Conservation (phyloP, 2,329 filamentous ascomycete genomes). For the Chaetothyriales sp. region DNA sequence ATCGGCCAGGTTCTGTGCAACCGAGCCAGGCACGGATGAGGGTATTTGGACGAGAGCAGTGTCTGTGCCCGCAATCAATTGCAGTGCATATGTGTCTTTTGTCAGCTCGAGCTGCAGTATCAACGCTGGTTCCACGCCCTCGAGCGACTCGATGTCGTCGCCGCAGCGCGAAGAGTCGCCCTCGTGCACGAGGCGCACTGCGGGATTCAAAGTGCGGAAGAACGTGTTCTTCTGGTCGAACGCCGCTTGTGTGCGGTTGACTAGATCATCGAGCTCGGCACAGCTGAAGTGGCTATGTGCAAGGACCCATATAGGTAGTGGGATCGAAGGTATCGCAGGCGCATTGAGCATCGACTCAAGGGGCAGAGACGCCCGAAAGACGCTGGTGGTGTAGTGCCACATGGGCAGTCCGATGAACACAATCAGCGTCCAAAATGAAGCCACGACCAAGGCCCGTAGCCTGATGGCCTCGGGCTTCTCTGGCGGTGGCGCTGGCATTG, state of each 20-base stretch:
- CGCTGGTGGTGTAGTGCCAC: conserved; percentile 92
- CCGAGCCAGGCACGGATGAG: not conserved
- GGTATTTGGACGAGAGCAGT: conserved; percentile 7
- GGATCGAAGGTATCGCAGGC: conserved; percentile 51
- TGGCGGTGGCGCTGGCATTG: conserved; percentile 42
- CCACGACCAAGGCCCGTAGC: conserved; percentile 57
- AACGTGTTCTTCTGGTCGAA: conserved; percentile 46
- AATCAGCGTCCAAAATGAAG: conserved; percentile 84
- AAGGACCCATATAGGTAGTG: conserved; percentile 65
- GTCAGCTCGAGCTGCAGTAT: conserved; percentile 52
- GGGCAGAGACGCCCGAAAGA: conserved; percentile 73
- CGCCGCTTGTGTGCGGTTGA: conserved; percentile 69
- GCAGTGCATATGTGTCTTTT: conserved; percentile 18
- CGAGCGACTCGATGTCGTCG: conserved; percentile 16
- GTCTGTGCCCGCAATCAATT: conserved; percentile 4
- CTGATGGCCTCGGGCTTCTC: conserved; percentile 56
- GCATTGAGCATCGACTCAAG: conserved; percentile 63
- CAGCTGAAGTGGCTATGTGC: conserved; percentile 48
- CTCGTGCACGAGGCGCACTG: conserved; percentile 36
- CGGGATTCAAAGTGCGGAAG: not conserved
- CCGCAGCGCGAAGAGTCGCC: conserved; percentile 6
- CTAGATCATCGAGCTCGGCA: conserved; percentile 52
- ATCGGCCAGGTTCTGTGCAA: conserved; percentile 50
- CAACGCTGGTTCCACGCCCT: conserved; percentile 41
- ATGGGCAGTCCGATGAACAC: conserved; percentile 71